Percentiles rank a stretch among this genome's conserved stretches.
These are phyloP conservation scores for Penicillium crustosum DNA, from an alignment of 2,329 filamentous ascomycete species.

Conservation along the genomic window DNA sequence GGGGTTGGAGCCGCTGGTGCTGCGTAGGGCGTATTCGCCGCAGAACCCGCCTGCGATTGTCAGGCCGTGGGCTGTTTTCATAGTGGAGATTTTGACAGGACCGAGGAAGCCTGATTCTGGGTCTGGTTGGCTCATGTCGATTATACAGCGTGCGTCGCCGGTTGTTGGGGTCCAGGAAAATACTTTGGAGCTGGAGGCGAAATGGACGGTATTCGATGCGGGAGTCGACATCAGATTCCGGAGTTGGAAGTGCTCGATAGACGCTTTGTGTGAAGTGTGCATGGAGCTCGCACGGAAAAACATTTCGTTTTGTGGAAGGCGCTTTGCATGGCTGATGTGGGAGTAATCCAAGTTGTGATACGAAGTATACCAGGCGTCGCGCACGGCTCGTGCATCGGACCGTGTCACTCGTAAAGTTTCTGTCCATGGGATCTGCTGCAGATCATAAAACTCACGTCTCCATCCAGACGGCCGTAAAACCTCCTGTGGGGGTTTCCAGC, in stretches of 20 bases:
- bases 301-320: constrained; percentile 42
- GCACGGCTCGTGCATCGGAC: constrained; percentile 38
- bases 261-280: constrained; percentile 51
- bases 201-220: constrained; percentile 57
- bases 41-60: constrained; percentile 58
- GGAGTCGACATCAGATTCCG: constrained; percentile 58
- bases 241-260: constrained; percentile 60
- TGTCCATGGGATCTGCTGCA: constrained; percentile 46
- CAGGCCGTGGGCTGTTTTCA: constrained; percentile 51
- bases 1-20: constrained; percentile 44
- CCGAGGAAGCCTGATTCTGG: constrained; percentile 38
- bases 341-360: constrained; percentile 41
- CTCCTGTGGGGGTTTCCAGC: constrained; percentile 36
- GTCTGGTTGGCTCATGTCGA: constrained; percentile 50
- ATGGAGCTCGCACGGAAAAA: constrained; percentile 52
- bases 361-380: constrained; percentile 44
- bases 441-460: constrained; percentile 35
- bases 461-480: constrained; percentile 33
- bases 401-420: constrained; percentile 38
- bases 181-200: constrained; percentile 50
- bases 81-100: constrained; percentile 53
- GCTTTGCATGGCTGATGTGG: constrained; percentile 25
- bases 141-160: constrained; percentile 41
- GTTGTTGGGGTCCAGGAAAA: constrained; percentile 52
- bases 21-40: constrained; percentile 57